phyloP scores from a whole-genome alignment of 2,329 filamentous ascomycete species.

The Ambrosiella xylebori region DNA sequence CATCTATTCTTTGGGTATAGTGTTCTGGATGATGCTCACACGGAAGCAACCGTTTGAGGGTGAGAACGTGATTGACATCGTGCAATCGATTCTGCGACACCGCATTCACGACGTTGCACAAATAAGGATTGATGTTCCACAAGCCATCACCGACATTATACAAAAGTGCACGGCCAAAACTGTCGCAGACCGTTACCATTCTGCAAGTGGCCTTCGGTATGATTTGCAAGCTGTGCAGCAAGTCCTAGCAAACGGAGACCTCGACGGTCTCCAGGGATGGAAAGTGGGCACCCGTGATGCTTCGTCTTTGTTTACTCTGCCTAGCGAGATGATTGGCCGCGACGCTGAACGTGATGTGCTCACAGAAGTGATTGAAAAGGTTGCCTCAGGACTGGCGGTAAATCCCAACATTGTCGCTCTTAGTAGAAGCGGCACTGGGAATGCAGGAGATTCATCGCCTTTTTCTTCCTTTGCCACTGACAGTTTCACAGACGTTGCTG shows the following conservation, averaged over 20 bases:
- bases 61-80: slow-evolving; percentile 67
- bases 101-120: slow-evolving; percentile 61
- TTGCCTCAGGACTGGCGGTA: slow-evolving; percentile 46
- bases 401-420: slow-evolving; percentile 13
- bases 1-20: slow-evolving; percentile 76
- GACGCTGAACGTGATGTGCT: slow-evolving; percentile 54
- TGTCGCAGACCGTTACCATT: slow-evolving; percentile 76
- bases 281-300: slow-evolving; percentile 69
- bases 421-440: slow-evolving; percentile 8
- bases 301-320: slow-evolving; percentile 81
- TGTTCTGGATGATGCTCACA: slow-evolving; percentile 75
- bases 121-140: slow-evolving; percentile 67
- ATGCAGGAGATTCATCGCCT: slow-evolving; percentile 19
- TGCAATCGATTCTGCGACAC: slow-evolving; percentile 71
- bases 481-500: slow-evolving; percentile 17
- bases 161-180: slow-evolving; percentile 86
- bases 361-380: slow-evolving; percentile 57
- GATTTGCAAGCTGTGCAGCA: slow-evolving; percentile 61
- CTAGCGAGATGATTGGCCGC: slow-evolving; percentile 64
- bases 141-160: slow-evolving; percentile 65
- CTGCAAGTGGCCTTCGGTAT: slow-evolving; percentile 66
- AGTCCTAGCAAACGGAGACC: slow-evolving; percentile 59
- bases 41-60: slow-evolving; percentile 69
- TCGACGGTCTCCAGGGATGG: slow-evolving; percentile 52
- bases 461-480: slow-evolving; percentile 33